Percentiles rank a stretch among this genome's conserved stretches.
Evolutionary conservation across 2,329 filamentous ascomycete species (phyloP).

Genomic region (Arthrobotrys sphaeroides): DNA sequence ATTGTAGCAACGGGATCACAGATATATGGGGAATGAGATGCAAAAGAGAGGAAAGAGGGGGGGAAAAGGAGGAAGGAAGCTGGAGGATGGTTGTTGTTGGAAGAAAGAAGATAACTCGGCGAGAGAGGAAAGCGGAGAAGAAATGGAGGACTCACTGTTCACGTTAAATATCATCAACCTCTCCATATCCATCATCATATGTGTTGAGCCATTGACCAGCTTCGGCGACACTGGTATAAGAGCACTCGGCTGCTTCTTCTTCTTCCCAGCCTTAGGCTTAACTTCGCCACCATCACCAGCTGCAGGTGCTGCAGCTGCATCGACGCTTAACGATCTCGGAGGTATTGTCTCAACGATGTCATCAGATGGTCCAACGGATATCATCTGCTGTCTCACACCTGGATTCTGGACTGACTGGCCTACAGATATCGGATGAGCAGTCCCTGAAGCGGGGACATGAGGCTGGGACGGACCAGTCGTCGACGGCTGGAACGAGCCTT

Average conservation of each 20-base stretch:
- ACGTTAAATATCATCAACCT: slow-evolving; percentile 42
- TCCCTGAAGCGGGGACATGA: slow-evolving; percentile 17
- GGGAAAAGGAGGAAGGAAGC: not conserved
- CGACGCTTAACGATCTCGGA: slow-evolving; percentile 5
- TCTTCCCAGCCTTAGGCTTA: slow-evolving; percentile 10
- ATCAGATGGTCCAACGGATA: slow-evolving; percentile 46
- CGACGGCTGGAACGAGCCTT: slow-evolving; percentile 26
- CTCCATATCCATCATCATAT: slow-evolving; percentile 53
- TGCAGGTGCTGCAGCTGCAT: no score
- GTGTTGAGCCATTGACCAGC: slow-evolving; percentile 12
- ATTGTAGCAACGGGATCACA: no score
- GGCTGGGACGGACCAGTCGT: slow-evolving; percentile 3
- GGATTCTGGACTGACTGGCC: slow-evolving; percentile 18
- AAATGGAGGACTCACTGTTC: slow-evolving; percentile 33
- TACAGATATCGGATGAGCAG: slow-evolving; percentile 9
- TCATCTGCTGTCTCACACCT: slow-evolving; percentile 38
- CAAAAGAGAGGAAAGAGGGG: not conserved
- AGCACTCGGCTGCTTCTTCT: slow-evolving; percentile 33
- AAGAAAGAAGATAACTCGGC: not conserved
- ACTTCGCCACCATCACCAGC: slow-evolving; percentile 31
- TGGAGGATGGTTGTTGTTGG: not conserved
- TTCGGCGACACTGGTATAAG: slow-evolving; percentile 17
- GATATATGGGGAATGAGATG: not conserved
- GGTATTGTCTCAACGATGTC: slow-evolving; percentile 38
- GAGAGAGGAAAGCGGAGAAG: not conserved